Percentiles rank a stretch among this genome's conserved stretches.
These are phyloP conservation scores for Grigorovia humatica DNA, from an alignment of 805 yeast species.

Conservation along the genomic window DNA sequence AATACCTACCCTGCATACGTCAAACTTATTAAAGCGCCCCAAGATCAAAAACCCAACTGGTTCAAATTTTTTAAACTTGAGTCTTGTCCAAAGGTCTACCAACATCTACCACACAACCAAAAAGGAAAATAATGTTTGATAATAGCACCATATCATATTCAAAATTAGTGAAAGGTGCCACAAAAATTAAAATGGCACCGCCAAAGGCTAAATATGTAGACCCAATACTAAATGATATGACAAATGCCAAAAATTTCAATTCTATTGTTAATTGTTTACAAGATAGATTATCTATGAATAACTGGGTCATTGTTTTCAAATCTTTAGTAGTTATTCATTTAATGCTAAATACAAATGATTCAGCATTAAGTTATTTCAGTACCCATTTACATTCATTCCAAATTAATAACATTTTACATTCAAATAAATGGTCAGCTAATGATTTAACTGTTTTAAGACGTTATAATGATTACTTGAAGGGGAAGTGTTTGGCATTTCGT, in stretches of 20 bases:
- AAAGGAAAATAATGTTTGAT: not conserved
- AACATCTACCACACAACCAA: not conserved
- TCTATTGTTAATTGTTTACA: slow-evolving; percentile 58
- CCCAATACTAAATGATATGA: slow-evolving; percentile 57
- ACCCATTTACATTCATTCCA: slow-evolving; percentile 36
- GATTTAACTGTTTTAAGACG: slow-evolving; percentile 51
- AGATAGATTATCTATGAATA: slow-evolving; percentile 50
- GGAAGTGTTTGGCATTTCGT: slow-evolving; percentile 59
- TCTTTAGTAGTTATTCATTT: slow-evolving; percentile 76
- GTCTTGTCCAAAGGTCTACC: not conserved
- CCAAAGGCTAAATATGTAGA: slow-evolving; percentile 94
- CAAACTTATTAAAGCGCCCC: too few relatives aligned
- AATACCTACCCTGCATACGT: not conserved
- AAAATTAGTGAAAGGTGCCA: slow-evolving; percentile 69
- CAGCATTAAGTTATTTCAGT: slow-evolving; percentile 45
- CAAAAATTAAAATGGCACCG: slow-evolving; percentile 78
- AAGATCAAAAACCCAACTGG: too few relatives aligned
- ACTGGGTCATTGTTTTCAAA: slow-evolving; percentile 90
- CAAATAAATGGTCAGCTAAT: slow-evolving; percentile 27
- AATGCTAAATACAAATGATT: slow-evolving; percentile 51
- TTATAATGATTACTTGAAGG: slow-evolving; percentile 61
- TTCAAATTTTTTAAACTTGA: too few relatives aligned
- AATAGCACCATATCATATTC: slow-evolving; percentile 35
- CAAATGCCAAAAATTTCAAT: slow-evolving; percentile 37
- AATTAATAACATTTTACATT: slow-evolving; percentile 15